Base-by-base conservation (phyloP, 441 rosid genomes). In the Croton laevigatus region DNA sequence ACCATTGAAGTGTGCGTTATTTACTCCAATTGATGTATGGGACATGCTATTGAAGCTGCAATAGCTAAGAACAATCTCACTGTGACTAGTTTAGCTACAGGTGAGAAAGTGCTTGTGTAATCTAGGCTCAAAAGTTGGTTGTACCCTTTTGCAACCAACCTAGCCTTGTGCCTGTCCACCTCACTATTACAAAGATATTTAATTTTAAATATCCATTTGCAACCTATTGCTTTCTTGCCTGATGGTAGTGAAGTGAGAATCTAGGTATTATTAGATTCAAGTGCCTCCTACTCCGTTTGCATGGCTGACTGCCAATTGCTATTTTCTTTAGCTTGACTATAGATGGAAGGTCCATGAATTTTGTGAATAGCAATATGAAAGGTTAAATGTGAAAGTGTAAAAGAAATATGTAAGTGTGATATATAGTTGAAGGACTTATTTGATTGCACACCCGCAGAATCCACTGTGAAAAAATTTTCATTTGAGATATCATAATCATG, bases 141-240 rank as follows among this genome's bases (percentile, higher is more conserved):
- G 44, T 70, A 74, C 0, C 76, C 46, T 36, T 74, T 74, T 2
- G 68, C 70, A 3, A 78, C 63, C 0, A 74, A 38, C 0, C 40
- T 2, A 4, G 45, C 45, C 34, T 62, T 62, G 20, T 22, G 46
- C 14, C 40, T 23, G 1, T 44, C 37, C 11, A 62, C 17, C 0
- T 1, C 4, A 0, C 51, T 17, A 62, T 62, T 19, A 0, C 9
- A n/a, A 46, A 11, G 52, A 14, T 27, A 44, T 16, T 69, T 74
- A 0, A 46, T 27, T 17, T 8, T 37, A n/a, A 22, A 69, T 11
- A 79, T 68, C 74, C 65, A 72, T 23, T 72, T 72, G 34, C 46
- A 44, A 3, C 74, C 62, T 36, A 75, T 65, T 1, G 55, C 32
- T 11, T 69, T 62, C 14, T 53, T 62, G 0, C 23, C 40, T 14